Conservation (phyloP, 192 early-diverging fungal species). For the Coemansia sp. region DNA sequence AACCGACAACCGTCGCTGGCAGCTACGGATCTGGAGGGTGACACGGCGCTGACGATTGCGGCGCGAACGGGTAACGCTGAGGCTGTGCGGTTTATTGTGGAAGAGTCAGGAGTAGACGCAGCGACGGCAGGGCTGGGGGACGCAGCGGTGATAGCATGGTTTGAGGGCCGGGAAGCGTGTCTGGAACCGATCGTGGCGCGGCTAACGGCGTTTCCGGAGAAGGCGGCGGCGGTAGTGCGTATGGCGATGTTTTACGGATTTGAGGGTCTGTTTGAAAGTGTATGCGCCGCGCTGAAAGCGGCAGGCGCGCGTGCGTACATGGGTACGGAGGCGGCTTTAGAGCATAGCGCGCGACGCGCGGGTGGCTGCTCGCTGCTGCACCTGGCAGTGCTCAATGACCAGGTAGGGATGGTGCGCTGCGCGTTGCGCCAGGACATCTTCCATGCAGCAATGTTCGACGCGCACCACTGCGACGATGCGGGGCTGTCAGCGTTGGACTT, state of each 20-base stretch:
- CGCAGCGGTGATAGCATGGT: constrained; percentile 23
- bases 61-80: constrained; percentile 29
- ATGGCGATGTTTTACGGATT: constrained; percentile 45
- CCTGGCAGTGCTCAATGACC: constrained; percentile 42
- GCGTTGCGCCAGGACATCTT: constrained; percentile 24
- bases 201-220: constrained; percentile 27
- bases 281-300: constrained; percentile 15
- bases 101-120: constrained; percentile 34
- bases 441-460: constrained; percentile 16
- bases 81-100: constrained; percentile 42
- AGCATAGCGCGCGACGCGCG: constrained; percentile 7
- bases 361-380: constrained; percentile 41
- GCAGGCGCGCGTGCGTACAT: constrained; percentile 11
- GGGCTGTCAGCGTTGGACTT: constrained; percentile 43
- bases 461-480: constrained; percentile 24
- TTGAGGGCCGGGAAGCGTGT: constrained; percentile 17
- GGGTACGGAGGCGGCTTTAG: constrained; percentile 27
- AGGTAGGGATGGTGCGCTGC: constrained; percentile 21
- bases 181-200: constrained; percentile 15
- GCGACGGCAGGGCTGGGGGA: constrained; percentile 27
- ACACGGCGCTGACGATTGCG: constrained; percentile 48
- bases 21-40: constrained; percentile 32
- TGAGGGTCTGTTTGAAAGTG: constrained; percentile 23
- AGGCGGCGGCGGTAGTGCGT: constrained; percentile 25
- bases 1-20: constrained; percentile 23